Conservation (phyloP, 2,329 filamentous ascomycete species). For the Diplodia mutila region DNA sequence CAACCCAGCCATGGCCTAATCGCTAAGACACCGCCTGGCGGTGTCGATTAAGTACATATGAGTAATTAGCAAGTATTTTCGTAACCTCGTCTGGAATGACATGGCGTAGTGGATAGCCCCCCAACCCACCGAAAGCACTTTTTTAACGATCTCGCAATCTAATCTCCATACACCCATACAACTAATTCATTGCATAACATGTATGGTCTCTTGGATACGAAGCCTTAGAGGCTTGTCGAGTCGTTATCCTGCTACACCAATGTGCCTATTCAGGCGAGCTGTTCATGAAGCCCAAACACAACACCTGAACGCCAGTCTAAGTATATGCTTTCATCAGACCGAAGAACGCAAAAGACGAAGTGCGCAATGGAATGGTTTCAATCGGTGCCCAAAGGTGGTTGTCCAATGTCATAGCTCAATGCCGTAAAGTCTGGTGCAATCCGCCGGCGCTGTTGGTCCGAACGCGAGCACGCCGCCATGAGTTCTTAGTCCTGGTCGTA, state of each 20-base stretch:
- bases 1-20: too few relatives aligned
- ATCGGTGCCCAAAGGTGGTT: not conserved
- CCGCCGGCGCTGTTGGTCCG: not conserved
- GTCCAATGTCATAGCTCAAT: not conserved
- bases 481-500: not conserved
- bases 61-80: not conserved
- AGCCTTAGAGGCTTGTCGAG: not conserved
- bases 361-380: not conserved
- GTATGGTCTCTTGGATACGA: not conserved
- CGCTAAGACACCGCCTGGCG: too few relatives aligned
- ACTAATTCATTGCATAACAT: not conserved
- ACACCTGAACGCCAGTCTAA: not conserved
- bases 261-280: not conserved
- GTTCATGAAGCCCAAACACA: not conserved
- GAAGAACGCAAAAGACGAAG: not conserved
- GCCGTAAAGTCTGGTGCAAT: not conserved
- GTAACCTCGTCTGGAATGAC: not conserved
- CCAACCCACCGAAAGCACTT: too few relatives aligned
- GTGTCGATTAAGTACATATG: too few relatives aligned
- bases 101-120: not conserved
- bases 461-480: not conserved
- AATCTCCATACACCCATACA: too few relatives aligned
- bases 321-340: not conserved
- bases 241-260: not conserved
- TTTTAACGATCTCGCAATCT: not conserved